Evolutionary conservation across 2,329 filamentous ascomycete species (phyloP).

Genomic region (Metarhizium anisopliae): DNA sequence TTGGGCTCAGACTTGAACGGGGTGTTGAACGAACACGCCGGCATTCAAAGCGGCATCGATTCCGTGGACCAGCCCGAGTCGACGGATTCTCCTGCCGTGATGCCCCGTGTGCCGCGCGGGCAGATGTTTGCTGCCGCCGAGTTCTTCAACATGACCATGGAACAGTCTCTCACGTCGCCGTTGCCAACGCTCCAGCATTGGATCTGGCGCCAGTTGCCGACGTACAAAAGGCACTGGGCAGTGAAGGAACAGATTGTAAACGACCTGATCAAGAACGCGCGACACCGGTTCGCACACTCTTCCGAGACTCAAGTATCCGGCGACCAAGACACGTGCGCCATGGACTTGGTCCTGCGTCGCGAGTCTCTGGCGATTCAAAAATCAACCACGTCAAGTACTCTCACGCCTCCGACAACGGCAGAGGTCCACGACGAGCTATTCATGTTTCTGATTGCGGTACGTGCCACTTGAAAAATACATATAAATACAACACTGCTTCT

Average conservation of each 20-base stretch:
- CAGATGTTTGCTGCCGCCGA: not conserved
- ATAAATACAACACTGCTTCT: not conserved
- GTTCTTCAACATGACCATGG: not conserved
- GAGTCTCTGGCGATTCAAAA: conserved; percentile 1
- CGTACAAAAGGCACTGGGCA: not conserved
- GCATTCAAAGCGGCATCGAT: not conserved
- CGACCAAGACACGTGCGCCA: conserved; percentile 3
- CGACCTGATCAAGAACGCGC: not conserved
- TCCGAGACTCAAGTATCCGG: not conserved
- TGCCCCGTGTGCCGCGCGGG: not conserved
- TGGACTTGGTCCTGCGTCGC: conserved; percentile 5
- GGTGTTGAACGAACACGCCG: not conserved
- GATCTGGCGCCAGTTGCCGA: not conserved
- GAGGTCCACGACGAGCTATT: conserved; percentile 16
- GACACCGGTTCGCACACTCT: not conserved
- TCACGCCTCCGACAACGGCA: not conserved
- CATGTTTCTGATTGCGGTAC: conserved; percentile 9
- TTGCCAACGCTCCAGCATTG: not conserved
- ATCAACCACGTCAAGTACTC: not conserved
- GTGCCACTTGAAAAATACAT: too few relatives aligned
- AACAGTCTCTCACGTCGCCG: not conserved
- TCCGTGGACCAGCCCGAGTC: not conserved
- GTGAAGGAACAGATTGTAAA: not conserved
- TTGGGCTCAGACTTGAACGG: conserved; percentile 15
- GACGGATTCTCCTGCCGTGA: not conserved